A percentile compares a stretch with the other conserved stretches of the same genome.
Conservation (phyloP, 176 grass and related monocot species). For the Miscanthus lutarioriparius region DNA sequence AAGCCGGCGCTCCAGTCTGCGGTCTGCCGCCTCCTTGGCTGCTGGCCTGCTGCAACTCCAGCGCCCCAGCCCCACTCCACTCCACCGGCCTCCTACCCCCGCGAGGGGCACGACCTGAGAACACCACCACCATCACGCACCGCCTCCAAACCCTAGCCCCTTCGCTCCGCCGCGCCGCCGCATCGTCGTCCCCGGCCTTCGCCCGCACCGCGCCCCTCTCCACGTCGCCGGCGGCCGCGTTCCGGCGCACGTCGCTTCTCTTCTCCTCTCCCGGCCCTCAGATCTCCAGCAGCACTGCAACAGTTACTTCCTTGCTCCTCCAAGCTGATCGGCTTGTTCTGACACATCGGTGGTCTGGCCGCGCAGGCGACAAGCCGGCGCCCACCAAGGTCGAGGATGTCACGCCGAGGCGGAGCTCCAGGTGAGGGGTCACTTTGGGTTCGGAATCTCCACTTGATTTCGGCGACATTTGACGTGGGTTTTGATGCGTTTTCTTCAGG, state of each 20-base stretch:
- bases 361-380: conserved; percentile 31
- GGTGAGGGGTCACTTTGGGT: conserved; percentile 7
- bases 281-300: neutral
- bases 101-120: conserved; percentile 44
- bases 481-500: conserved; percentile 17
- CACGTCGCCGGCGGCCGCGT: conserved; percentile 5
- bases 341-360: neutral
- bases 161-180: conserved; percentile 24
- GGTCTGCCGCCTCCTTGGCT: too few relatives aligned
- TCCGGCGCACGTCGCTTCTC: neutral
- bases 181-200: neutral
- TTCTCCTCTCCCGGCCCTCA: conserved; percentile 5
- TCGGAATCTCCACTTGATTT: neutral
- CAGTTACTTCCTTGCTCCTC: too few relatives aligned
- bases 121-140: neutral
- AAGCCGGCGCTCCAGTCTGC: too few relatives aligned
- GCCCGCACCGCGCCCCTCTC: neutral
- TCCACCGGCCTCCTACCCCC: neutral
- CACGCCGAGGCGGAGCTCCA: conserved; percentile 47
- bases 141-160: conserved; percentile 38
- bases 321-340: neutral
- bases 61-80: neutral
- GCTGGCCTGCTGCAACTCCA: too few relatives aligned
- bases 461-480: neutral
- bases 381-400: conserved; percentile 50